Conservation (phyloP, 345 rosid species). For the Populus ilicifolia region DNA sequence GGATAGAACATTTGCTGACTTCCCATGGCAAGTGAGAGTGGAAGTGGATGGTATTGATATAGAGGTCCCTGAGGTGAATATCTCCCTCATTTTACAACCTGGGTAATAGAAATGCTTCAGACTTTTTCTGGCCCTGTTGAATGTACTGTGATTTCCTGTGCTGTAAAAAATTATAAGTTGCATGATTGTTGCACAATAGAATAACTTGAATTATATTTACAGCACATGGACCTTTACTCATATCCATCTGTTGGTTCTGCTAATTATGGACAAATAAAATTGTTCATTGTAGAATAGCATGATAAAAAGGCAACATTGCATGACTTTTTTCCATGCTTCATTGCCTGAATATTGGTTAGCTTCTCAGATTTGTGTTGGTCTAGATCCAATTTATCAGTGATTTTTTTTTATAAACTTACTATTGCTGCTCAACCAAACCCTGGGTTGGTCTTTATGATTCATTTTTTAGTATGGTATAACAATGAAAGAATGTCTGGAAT, state of each 20-base stretch:
- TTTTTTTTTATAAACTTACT: too few relatives aligned
- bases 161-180: neutral
- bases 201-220: neutral
- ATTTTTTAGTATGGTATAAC: neutral
- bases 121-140: neutral
- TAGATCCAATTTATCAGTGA: neutral
- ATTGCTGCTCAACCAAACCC: neutral
- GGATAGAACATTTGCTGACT: conserved; percentile 85
- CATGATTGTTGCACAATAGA: neutral
- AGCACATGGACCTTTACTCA: neutral
- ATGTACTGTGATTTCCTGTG: neutral
- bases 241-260: neutral
- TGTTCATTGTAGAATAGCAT: neutral
- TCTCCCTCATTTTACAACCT: neutral
- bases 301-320: neutral
- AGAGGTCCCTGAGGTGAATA: conserved; percentile 62
- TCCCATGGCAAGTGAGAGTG: conserved; percentile 85
- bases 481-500: neutral
- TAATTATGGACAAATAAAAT: neutral
- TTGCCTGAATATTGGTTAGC: neutral
- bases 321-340: neutral
- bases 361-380: neutral
- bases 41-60: conserved; percentile 81
- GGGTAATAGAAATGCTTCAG: neutral
- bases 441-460: neutral